Evolutionary conservation across 2,329 filamentous ascomycete species (phyloP).

Genomic region (Cytospora leucostoma): DNA sequence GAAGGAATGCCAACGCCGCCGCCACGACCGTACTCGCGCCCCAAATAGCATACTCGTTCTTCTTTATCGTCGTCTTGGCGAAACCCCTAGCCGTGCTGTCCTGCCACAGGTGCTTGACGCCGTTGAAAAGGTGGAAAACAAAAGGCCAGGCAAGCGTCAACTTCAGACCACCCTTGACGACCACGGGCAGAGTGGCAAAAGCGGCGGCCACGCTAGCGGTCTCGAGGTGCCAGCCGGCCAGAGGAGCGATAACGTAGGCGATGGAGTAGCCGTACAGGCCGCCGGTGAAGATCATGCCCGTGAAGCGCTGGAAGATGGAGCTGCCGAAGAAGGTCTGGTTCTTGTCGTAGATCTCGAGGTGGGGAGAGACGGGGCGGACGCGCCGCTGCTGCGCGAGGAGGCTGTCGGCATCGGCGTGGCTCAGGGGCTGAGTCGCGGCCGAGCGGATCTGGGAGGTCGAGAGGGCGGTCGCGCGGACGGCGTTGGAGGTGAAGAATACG

Average conservation of each 20-base stretch:
- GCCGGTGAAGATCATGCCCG: constrained; percentile 72
- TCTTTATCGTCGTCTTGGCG: constrained; percentile 48
- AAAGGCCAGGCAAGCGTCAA: constrained; percentile 61
- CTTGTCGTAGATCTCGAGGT: constrained; percentile 82
- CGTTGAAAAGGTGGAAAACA: constrained; percentile 58
- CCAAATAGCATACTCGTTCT: constrained; percentile 52
- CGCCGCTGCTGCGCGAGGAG: constrained; percentile 82
- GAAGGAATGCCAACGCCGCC: constrained; percentile 51
- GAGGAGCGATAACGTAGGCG: constrained; percentile 78
- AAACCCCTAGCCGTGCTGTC: constrained; percentile 53
- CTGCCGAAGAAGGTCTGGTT: constrained; percentile 83
- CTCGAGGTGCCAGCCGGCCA: constrained; percentile 66
- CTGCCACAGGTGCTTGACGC: constrained; percentile 55
- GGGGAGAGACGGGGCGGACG: constrained; percentile 78
- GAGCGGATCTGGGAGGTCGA: constrained; percentile 43
- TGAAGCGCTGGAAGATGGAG: constrained; percentile 76
- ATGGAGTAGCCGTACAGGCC: constrained; percentile 77
- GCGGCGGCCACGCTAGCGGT: constrained; percentile 60
- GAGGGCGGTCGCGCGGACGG: constrained; percentile 41
- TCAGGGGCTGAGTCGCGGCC: constrained; percentile 60
- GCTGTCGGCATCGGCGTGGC: constrained; percentile 53
- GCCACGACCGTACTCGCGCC: constrained; percentile 45
- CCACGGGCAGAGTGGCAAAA: constrained; percentile 59
- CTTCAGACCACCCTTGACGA: constrained; percentile 60
- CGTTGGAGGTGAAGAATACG: constrained; percentile 50